Percentiles rank a stretch among this genome's conserved stretches.
Conservation (phyloP, 164 flowering plant species). For the Magnolia officinalis region DNA sequence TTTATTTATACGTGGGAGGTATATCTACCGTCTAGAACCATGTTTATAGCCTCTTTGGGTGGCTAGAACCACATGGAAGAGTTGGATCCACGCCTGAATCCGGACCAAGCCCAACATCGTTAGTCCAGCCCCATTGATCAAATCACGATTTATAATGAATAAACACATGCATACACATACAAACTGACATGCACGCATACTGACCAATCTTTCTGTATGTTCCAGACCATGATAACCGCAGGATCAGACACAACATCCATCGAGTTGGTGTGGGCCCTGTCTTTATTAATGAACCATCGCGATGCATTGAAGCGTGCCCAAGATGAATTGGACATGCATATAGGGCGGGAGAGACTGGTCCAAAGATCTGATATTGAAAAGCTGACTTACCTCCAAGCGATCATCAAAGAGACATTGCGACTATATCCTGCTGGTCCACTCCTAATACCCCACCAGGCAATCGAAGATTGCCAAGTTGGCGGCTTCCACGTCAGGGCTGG, state of each 20-base stretch:
- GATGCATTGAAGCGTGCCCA: neutral
- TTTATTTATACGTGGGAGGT: no score
- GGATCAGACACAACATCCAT: slow-evolving; percentile 38
- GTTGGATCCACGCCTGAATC: no score
- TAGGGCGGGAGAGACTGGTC: neutral
- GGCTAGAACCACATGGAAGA: no score
- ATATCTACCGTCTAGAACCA: no score
- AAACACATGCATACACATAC: no score
- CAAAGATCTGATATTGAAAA: slow-evolving; percentile 23
- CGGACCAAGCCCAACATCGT: no score
- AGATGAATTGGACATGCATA: neutral
- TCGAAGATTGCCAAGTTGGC: slow-evolving; percentile 13
- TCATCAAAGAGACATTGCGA: slow-evolving; percentile 26
- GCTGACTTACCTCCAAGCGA: slow-evolving; percentile 26
- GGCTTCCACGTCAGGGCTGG: slow-evolving; percentile 16
- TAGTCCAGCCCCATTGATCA: no score
- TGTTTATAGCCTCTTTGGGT: no score
- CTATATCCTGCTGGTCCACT: slow-evolving; percentile 29
- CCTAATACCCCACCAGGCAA: slow-evolving; percentile 25
- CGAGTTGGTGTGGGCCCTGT: slow-evolving; percentile 11
- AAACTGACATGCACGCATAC: no score
- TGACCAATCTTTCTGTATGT: no score
- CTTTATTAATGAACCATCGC: slow-evolving; percentile 1
- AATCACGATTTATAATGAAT: no score
- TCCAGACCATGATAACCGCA: slow-evolving; percentile 32